Evolutionary conservation across 2,329 filamentous ascomycete species (phyloP).

Genomic region (Laburnicola sp.): DNA sequence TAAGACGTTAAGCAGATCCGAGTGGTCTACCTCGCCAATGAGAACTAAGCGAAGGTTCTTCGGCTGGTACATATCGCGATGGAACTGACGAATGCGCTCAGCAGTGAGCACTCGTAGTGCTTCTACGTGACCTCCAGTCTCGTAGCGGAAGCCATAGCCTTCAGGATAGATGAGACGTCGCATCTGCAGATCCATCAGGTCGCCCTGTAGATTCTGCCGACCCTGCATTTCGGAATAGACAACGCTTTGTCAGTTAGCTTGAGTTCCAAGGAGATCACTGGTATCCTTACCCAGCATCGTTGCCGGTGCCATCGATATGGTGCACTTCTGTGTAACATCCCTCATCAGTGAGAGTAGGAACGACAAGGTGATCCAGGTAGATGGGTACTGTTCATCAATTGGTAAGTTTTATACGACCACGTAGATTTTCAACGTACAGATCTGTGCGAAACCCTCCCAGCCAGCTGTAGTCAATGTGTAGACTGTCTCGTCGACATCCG

Average conservation of each 20-base stretch:
- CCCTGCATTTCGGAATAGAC: slow-evolving; percentile 99
- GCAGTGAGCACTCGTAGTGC: slow-evolving; percentile 82
- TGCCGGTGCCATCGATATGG: slow-evolving; percentile 88
- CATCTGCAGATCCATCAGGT: slow-evolving; percentile 85
- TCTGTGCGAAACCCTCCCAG: slow-evolving; percentile 95
- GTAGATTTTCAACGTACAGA: slow-evolving; percentile 46
- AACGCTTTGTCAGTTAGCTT: slow-evolving; percentile 56
- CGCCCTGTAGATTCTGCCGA: slow-evolving; percentile 78
- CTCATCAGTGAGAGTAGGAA: slow-evolving; percentile 89
- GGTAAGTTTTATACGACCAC: not conserved
- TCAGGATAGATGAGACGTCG: slow-evolving; percentile 83
- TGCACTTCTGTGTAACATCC: slow-evolving; percentile 95
- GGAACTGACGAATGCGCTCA: slow-evolving; percentile 90
- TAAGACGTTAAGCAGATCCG: slow-evolving; percentile 76
- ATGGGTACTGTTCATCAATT: slow-evolving; percentile 64
- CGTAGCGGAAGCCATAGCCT: slow-evolving; percentile 89
- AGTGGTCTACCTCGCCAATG: slow-evolving; percentile 87
- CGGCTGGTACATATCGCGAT: slow-evolving; percentile 96
- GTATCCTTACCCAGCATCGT: slow-evolving; percentile 71
- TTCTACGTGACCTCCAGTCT: slow-evolving; percentile 98
- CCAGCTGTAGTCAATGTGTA: slow-evolving; percentile 95
- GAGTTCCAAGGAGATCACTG: not conserved
- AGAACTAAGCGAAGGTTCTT: slow-evolving; percentile 91
- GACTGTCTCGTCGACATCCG: slow-evolving; percentile 91
- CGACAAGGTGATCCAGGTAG: slow-evolving; percentile 90